Evolutionary conservation across 1,284 basidiomycete species (phyloP), one percentile per base, ranked within the genome.

Genomic region (Ustilago cynodontis): DNA sequence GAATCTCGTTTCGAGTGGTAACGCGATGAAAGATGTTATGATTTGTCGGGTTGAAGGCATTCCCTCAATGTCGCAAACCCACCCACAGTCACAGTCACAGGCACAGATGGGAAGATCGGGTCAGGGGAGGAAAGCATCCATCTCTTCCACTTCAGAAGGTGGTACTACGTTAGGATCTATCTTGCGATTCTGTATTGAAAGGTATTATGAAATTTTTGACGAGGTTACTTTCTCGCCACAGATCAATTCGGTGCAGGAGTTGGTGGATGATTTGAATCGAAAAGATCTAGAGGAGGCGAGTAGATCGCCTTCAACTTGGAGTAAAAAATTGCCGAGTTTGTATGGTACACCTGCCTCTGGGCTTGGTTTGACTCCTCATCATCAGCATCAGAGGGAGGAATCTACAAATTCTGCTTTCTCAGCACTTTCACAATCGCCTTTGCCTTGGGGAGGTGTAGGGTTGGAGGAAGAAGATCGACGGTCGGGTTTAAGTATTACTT

Each of bases 181-280:
- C 54, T 87, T 94, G 83, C 91, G 91, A 80, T 86, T 93, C 39
- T 93, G 92, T 85, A 93, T 94, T 64, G 89, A 92, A 79, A 89
- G 90, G 49, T 94, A 93, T 84, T 93, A 92, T 84, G 93, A 94
- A 83, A 88, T 94, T 35, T 94, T 94, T 81, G 93, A 94, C 60
- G 69, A 77, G 57, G 37, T 59, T 31, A 35, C 22, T 6, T 69
- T 72, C 18, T 43, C 24, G 2, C 26, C 62, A 11, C 74, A 50
- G 47, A 28, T 69, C 8, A 63, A 65, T 9, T 37, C 20, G 18
- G 73, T 70, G 24, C 68, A 76, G 58, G 61, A 63, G 39, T 13
- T 68, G 18, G 74, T 71, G n/a, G 74, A 77, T 43, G 65, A 63
- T 28, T 26, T 71, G 28, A 45, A 49, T 2, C 24, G 47, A 2